Conservation (phyloP, 257 asterid species). For the Jacaranda mimosifolia region DNA sequence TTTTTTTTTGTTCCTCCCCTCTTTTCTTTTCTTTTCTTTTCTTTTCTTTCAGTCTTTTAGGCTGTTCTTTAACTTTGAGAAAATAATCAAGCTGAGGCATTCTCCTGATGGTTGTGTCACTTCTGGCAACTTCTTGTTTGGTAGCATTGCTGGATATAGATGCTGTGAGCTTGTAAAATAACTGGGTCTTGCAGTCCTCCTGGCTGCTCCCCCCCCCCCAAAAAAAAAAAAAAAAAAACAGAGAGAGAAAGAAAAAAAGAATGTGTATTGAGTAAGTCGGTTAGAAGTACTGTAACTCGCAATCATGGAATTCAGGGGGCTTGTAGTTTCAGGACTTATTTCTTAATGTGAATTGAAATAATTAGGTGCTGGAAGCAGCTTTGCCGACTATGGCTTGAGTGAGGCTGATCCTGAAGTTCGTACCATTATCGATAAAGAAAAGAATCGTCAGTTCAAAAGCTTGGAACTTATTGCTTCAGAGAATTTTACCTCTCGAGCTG, state of each 20-base stretch:
- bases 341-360: background rate
- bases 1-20: too few relatives aligned
- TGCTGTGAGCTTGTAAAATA: background rate
- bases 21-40: too few relatives aligned
- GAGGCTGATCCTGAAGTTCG: constrained; percentile 86
- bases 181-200: too few relatives aligned
- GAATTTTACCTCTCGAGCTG: constrained; percentile 96
- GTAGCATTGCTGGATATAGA: background rate
- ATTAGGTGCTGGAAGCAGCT: constrained; percentile 65
- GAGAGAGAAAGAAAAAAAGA: too few relatives aligned
- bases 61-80: too few relatives aligned
- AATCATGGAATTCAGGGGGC: background rate
- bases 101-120: too few relatives aligned
- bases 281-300: background rate
- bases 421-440: constrained; percentile 76
- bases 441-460: constrained; percentile 89
- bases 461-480: constrained; percentile 96
- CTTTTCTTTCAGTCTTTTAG: too few relatives aligned
- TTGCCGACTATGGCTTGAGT: constrained; percentile 64
- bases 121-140: too few relatives aligned
- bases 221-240: too few relatives aligned
- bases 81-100: too few relatives aligned
- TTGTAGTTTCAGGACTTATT: constrained; percentile 2
- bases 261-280: background rate
- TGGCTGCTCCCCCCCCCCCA: too few relatives aligned